Evolutionary conservation across 139 green algal genomes (phyloP).

Genomic region (Tetradesmus obliquus): DNA sequence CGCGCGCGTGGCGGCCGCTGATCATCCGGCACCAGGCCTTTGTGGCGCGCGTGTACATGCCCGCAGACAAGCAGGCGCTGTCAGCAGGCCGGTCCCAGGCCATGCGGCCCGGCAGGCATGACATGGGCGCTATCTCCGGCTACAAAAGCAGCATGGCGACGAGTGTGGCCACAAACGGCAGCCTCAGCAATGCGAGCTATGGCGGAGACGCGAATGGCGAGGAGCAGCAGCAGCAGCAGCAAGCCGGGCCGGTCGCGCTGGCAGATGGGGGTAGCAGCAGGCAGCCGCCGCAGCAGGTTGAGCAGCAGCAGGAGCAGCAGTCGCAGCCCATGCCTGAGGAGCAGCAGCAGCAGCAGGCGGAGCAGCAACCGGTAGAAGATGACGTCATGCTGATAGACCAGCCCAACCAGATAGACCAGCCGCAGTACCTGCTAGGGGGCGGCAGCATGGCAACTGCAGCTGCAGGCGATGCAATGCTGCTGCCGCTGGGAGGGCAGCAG

Average conservation of each 20-base stretch:
- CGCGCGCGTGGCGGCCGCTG: constrained; percentile 62
- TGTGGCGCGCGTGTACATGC: constrained; percentile 75
- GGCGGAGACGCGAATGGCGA: neutral
- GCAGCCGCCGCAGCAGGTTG: constrained; percentile 18
- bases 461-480: neutral
- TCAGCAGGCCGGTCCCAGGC: neutral
- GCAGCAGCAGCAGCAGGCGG: constrained; percentile 31
- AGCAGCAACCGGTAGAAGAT: constrained; percentile 46
- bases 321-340: neutral
- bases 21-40: constrained; percentile 76
- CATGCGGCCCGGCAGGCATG: constrained; percentile 15
- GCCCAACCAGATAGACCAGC: neutral
- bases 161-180: constrained; percentile 15
- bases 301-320: constrained; percentile 45
- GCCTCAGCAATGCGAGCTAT: constrained; percentile 29
- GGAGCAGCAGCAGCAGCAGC: constrained; percentile 33
- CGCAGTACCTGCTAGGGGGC: neutral
- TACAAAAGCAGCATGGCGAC: constrained; percentile 31
- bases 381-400: constrained; percentile 34
- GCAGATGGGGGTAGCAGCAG: constrained; percentile 38
- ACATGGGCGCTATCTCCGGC: constrained; percentile 35
- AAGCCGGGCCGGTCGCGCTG: neutral
- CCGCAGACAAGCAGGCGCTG: constrained; percentile 52
- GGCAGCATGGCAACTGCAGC: neutral
- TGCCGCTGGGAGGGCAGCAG: neutral